Conservation (phyloP, 305 asterid genomes). For the Fraxinus paxiana region DNA sequence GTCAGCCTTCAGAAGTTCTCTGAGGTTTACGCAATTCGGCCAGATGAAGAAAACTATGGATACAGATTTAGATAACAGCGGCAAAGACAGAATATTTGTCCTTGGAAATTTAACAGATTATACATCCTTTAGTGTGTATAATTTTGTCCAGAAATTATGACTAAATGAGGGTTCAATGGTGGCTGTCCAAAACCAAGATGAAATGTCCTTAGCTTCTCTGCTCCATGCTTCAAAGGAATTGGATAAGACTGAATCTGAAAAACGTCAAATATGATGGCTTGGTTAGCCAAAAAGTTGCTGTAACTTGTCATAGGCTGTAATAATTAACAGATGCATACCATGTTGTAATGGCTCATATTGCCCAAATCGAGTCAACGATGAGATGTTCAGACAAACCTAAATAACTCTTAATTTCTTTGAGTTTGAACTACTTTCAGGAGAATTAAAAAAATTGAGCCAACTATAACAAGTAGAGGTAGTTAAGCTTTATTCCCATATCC, state of each 20-base stretch:
- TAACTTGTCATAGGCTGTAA: not conserved
- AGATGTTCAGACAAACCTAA: not conserved
- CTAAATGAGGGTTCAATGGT: not conserved
- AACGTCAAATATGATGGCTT: no score
- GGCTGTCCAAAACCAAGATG: not conserved
- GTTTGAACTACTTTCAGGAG: not conserved
- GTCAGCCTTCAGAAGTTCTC: slow-evolving; percentile 11
- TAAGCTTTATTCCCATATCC: not conserved
- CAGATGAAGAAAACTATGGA: not conserved
- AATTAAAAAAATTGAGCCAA: not conserved
- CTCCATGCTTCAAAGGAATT: not conserved
- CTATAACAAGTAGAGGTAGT: not conserved
- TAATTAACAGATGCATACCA: not conserved
- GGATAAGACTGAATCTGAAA: not conserved
- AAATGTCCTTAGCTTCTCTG: not conserved
- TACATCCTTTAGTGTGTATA: not conserved
- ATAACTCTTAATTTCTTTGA: not conserved
- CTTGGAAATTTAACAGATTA: not conserved
- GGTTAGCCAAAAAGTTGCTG: not conserved
- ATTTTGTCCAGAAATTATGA: not conserved
- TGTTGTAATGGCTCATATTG: not conserved
- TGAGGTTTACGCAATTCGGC: slow-evolving; percentile 1
- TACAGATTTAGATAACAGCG: not conserved
- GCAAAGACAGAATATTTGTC: not conserved
- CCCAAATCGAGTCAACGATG: not conserved